These are phyloP conservation scores for Eimeria mitis DNA, from an alignment of 169 alveolate genomes.

Conservation along the genomic window DNA sequence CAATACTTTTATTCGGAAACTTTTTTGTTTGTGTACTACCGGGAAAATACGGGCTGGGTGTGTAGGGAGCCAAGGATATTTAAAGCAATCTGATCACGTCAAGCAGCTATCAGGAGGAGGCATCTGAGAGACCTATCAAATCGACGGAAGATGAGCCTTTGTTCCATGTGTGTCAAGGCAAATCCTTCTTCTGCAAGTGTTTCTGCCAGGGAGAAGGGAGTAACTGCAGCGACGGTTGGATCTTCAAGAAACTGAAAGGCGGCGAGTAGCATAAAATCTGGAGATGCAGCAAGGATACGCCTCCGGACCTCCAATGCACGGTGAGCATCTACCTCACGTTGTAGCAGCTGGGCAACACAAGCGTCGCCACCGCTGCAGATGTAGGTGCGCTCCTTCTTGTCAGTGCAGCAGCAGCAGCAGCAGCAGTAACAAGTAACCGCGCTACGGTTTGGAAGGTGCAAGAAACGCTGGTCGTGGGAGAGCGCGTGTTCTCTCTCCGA, in stretches of 20 bases:
- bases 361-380: constrained; percentile 58
- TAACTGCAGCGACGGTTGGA: constrained; percentile 82
- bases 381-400: constrained; percentile 14
- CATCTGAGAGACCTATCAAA: constrained; percentile 68
- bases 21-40: neutral
- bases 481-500: constrained; percentile 47
- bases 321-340: constrained; percentile 79
- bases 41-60: neutral
- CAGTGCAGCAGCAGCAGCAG: constrained; percentile 56
- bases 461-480: constrained; percentile 55
- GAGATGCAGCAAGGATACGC: constrained; percentile 83
- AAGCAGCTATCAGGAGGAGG: neutral
- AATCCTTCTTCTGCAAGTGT: constrained; percentile 80
- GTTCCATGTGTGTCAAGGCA: constrained; percentile 60
- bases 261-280: constrained; percentile 89
- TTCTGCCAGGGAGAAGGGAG: constrained; percentile 81
- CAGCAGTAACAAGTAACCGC: constrained; percentile 47
- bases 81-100: neutral
- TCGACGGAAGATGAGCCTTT: constrained; percentile 76
- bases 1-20: neutral
- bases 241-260: constrained; percentile 89
- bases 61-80: neutral
- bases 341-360: constrained; percentile 73
- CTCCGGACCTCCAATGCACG: constrained; percentile 86
- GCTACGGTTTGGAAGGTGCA: constrained; percentile 33